Percentiles rank a stretch among this genome's conserved stretches.
Evolutionary conservation across 2,329 filamentous ascomycete species (phyloP).

Genomic region (Cladosporium sp.): DNA sequence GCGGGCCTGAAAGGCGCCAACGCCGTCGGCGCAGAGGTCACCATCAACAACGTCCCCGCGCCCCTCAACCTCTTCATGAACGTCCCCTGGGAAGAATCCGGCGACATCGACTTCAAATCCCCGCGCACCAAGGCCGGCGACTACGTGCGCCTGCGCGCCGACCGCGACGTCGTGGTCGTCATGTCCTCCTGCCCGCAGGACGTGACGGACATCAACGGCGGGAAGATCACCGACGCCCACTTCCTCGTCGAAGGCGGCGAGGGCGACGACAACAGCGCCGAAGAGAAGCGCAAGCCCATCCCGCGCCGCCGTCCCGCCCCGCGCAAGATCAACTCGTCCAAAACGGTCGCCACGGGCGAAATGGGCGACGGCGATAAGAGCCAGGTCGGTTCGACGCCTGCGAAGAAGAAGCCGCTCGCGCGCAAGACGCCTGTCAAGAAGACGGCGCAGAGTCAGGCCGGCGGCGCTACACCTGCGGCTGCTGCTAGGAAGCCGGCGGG

Average conservation of each 20-base stretch:
- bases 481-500: slow-evolving; percentile 16
- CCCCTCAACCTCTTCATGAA: slow-evolving; percentile 49
- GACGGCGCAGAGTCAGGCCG: slow-evolving; percentile 4
- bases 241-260: slow-evolving; percentile 37
- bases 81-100: slow-evolving; percentile 40
- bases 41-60: slow-evolving; percentile 44
- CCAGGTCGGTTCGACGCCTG: slow-evolving; percentile 11
- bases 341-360: slow-evolving; percentile 15
- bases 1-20: slow-evolving; percentile 44
- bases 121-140: slow-evolving; percentile 40
- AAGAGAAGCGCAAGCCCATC: slow-evolving; percentile 19
- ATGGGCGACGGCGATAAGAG: slow-evolving; percentile 15
- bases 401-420: slow-evolving; percentile 14
- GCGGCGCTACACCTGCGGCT: slow-evolving; percentile 15
- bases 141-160: slow-evolving; percentile 41
- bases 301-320: slow-evolving; percentile 22
- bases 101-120: slow-evolving; percentile 38
- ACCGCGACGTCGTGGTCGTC: slow-evolving; percentile 43
- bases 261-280: slow-evolving; percentile 20
- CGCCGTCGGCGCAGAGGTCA: slow-evolving; percentile 44
- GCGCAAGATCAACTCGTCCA: slow-evolving; percentile 17
- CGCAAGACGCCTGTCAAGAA: slow-evolving; percentile 10
- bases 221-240: slow-evolving; percentile 41
- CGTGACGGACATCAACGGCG: slow-evolving; percentile 39
- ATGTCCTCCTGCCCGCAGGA: slow-evolving; percentile 47